A percentile compares a stretch with the other conserved stretches of the same genome.
Conservation (phyloP, 2,329 filamentous ascomycete genomes). For the Aspergillus proliferans region DNA sequence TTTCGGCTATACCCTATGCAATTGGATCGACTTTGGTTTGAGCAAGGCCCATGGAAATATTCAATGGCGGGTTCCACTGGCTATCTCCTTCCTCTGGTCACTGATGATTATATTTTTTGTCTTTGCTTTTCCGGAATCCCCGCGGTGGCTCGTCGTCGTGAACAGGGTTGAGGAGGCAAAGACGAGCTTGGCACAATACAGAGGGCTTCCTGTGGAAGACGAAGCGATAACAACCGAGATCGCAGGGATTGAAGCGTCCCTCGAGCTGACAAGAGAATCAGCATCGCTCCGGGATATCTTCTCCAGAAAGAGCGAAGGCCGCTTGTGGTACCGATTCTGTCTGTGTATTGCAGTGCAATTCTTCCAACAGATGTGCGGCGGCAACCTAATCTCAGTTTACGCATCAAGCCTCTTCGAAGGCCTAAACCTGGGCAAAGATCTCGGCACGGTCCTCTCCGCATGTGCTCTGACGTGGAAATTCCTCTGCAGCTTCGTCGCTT, state of each 20-base stretch:
- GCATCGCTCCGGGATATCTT: slow-evolving; percentile 14
- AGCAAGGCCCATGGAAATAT: slow-evolving; percentile 37
- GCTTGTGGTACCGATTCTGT: slow-evolving; percentile 15
- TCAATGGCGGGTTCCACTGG: slow-evolving; percentile 50
- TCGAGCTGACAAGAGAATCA: slow-evolving; percentile 11
- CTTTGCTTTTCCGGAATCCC: slow-evolving; percentile 47
- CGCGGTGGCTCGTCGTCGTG: slow-evolving; percentile 17
- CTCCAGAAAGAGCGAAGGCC: slow-evolving; percentile 11
- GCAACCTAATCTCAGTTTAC: slow-evolving; percentile 12
- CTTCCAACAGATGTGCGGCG: slow-evolving; percentile 16
- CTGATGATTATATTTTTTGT: slow-evolving; percentile 44
- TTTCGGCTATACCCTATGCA: slow-evolving; percentile 18
- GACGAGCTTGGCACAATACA: slow-evolving; percentile 10
- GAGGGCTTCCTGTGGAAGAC: slow-evolving; percentile 5
- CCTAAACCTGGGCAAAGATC: slow-evolving; percentile 6
- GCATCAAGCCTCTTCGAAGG: slow-evolving; percentile 12
- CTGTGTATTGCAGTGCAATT: slow-evolving; percentile 13
- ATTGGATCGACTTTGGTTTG: slow-evolving; percentile 47
- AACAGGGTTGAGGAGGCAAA: slow-evolving; percentile 12
- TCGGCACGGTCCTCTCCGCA: slow-evolving; percentile 35
- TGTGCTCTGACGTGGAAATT: slow-evolving; percentile 54
- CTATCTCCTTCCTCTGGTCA: slow-evolving; percentile 50
- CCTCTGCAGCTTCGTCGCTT: slow-evolving; percentile 45
- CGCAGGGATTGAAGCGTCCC: slow-evolving; percentile 10
- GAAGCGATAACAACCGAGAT: slow-evolving; percentile 12